phyloP scores from a whole-genome alignment of 192 early-diverging fungal species.

The Cetraspora pellucida region DNA sequence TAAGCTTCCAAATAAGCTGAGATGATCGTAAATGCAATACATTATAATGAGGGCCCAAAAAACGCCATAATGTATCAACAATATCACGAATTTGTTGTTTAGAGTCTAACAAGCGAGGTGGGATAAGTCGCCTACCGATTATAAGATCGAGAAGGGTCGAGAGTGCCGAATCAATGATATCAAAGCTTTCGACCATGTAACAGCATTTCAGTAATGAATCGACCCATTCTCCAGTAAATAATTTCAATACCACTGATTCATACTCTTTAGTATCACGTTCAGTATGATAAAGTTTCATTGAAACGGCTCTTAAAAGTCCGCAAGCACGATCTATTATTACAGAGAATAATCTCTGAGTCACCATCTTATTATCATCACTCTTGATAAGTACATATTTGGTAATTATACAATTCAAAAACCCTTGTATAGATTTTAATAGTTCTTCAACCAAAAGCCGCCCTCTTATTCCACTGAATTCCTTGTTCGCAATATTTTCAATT shows the following conservation, averaged over 20 bases:
- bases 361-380: not conserved
- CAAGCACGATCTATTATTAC: conserved; percentile 21
- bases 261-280: not conserved
- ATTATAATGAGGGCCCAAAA: conserved; percentile 57
- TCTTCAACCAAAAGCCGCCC: conserved; percentile 39
- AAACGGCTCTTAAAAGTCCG: conserved; percentile 10
- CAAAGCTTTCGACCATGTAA: conserved; percentile 45
- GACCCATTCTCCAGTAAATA: conserved; percentile 18
- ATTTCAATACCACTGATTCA: not conserved
- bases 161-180: conserved; percentile 51
- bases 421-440: conserved; percentile 37
- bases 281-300: not conserved
- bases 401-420: conserved; percentile 40
- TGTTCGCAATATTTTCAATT: conserved; percentile 28
- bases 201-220: conserved; percentile 39
- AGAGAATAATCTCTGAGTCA: not conserved
- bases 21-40: conserved; percentile 63
- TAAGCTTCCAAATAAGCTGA: conserved; percentile 68
- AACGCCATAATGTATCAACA: conserved; percentile 68
- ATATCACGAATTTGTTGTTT: conserved; percentile 43
- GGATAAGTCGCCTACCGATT: conserved; percentile 41
- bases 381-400: conserved; percentile 36
- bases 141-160: conserved; percentile 50
- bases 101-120: conserved; percentile 37
- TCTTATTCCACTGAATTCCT: conserved; percentile 43